These are phyloP conservation scores for Russula vinacea DNA, from an alignment of 768 basidiomycete genomes.

Conservation along the genomic window DNA sequence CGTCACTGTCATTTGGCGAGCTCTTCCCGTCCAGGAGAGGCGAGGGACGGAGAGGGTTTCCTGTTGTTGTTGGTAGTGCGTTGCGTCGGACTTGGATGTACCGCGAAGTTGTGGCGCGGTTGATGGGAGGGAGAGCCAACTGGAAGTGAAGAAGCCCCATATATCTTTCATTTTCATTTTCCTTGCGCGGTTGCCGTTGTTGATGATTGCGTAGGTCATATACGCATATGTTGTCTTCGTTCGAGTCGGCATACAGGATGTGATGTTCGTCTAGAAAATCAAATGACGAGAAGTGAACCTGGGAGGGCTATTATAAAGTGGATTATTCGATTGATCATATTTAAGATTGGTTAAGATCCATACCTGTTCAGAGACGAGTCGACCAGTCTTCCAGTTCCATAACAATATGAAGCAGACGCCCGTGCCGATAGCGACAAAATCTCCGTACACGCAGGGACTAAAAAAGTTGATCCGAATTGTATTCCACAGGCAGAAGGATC, in stretches of 20 bases:
- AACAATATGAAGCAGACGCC: conserved; percentile 11
- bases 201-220: conserved; percentile 16
- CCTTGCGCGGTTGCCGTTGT: background rate
- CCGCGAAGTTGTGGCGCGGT: conserved; percentile 5
- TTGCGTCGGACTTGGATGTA: conserved; percentile 20
- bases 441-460: conserved; percentile 4
- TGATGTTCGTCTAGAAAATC: conserved; percentile 24
- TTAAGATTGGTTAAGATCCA: background rate
- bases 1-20: background rate
- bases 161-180: background rate
- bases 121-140: conserved; percentile 12
- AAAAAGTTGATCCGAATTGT: background rate
- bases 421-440: conserved; percentile 13
- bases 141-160: conserved; percentile 1
- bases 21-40: background rate
- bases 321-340: background rate
- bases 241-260: conserved; percentile 11
- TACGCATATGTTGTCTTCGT: conserved; percentile 13
- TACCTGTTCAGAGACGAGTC: conserved; percentile 11
- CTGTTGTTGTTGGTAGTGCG: conserved; percentile 4
- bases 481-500: background rate
- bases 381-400: conserved; percentile 27
- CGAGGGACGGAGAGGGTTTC: background rate
- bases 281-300: conserved; percentile 15
- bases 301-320: background rate